These are phyloP conservation scores for Xylariales sp. DNA, from an alignment of 2,329 filamentous ascomycete genomes.

Conservation along the genomic window DNA sequence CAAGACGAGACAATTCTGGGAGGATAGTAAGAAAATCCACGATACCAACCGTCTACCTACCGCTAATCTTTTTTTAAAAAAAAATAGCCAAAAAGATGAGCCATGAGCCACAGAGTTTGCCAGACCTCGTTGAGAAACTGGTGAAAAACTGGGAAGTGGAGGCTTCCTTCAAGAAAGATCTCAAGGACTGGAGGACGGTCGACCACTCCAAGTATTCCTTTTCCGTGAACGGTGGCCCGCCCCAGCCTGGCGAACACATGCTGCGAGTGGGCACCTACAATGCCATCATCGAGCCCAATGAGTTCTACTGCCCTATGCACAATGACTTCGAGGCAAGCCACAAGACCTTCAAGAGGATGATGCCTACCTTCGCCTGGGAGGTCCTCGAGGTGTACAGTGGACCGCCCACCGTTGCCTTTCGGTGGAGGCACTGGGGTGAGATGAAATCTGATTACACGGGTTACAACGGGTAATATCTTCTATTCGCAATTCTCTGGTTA, in stretches of 20 bases:
- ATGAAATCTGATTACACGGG: slow-evolving; percentile 66
- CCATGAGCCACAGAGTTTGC: slow-evolving; percentile 52
- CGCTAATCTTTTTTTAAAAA: no score
- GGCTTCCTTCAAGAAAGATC: slow-evolving; percentile 61
- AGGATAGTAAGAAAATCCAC: slow-evolving; percentile 43
- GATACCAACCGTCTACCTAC: no score
- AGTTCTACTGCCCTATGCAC: slow-evolving; percentile 59
- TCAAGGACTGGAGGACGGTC: slow-evolving; percentile 62
- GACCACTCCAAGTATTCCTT: slow-evolving; percentile 57
- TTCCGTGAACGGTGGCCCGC: slow-evolving; percentile 56
- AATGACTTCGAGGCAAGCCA: slow-evolving; percentile 62
- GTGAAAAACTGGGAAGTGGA: slow-evolving; percentile 73
- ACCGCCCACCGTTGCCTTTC: slow-evolving; percentile 57
- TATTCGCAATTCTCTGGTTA: no score
- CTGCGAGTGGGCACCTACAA: slow-evolving; percentile 66
- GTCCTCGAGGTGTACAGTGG: slow-evolving; percentile 66
- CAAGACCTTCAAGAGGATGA: slow-evolving; percentile 70
- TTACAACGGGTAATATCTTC: slow-evolving; percentile 50
- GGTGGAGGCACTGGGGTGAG: slow-evolving; percentile 64
- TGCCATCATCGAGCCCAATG: slow-evolving; percentile 58
- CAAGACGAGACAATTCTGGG: slow-evolving; percentile 56
- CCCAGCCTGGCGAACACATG: slow-evolving; percentile 59
- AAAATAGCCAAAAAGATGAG: slow-evolving; percentile 49
- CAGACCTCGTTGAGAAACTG: slow-evolving; percentile 61
- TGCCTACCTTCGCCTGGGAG: slow-evolving; percentile 70